phyloP scores from a whole-genome alignment of 768 basidiomycete species.

The Pisolithus orientalis region DNA sequence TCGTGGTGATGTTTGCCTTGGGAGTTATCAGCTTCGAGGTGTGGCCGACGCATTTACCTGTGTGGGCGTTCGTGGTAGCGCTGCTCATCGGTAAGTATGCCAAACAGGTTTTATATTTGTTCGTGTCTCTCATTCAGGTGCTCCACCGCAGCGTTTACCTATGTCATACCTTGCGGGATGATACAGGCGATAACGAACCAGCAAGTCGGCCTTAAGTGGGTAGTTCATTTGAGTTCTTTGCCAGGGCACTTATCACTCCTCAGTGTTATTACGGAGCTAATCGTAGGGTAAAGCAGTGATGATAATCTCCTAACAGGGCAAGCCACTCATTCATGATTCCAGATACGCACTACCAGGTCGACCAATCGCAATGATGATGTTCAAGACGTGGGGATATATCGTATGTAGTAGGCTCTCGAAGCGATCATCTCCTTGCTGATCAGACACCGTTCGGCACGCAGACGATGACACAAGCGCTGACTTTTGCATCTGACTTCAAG shows the following conservation, averaged over 20 bases:
- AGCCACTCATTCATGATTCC: background rate
- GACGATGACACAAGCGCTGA: slow-evolving; percentile 43
- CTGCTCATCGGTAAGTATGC: slow-evolving; percentile 40
- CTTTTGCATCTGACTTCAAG: slow-evolving; percentile 73
- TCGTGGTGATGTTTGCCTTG: slow-evolving; percentile 63
- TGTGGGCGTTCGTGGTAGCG: slow-evolving; percentile 63
- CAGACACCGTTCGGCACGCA: background rate
- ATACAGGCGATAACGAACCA: slow-evolving; percentile 75
- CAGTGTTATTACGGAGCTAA: slow-evolving; percentile 71
- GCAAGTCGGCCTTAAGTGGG: slow-evolving; percentile 59
- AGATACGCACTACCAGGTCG: slow-evolving; percentile 68
- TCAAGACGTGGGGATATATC: slow-evolving; percentile 79
- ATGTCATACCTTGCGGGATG: slow-evolving; percentile 50
- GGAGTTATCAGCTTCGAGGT: slow-evolving; percentile 66
- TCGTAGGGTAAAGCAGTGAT: slow-evolving; percentile 47
- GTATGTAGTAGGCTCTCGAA: slow-evolving; percentile 17
- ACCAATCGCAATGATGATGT: slow-evolving; percentile 80
- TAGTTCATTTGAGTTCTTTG: background rate
- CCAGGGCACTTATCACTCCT: background rate
- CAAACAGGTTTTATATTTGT: background rate
- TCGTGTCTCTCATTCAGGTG: background rate
- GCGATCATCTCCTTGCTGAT: background rate
- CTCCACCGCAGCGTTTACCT: slow-evolving; percentile 30
- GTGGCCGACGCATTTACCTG: slow-evolving; percentile 69
- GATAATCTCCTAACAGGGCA: background rate